Percentiles rank a stretch among this genome's conserved stretches.
Evolutionary conservation across 257 asterid species (phyloP).

Genomic region (Capsicum chinense): DNA sequence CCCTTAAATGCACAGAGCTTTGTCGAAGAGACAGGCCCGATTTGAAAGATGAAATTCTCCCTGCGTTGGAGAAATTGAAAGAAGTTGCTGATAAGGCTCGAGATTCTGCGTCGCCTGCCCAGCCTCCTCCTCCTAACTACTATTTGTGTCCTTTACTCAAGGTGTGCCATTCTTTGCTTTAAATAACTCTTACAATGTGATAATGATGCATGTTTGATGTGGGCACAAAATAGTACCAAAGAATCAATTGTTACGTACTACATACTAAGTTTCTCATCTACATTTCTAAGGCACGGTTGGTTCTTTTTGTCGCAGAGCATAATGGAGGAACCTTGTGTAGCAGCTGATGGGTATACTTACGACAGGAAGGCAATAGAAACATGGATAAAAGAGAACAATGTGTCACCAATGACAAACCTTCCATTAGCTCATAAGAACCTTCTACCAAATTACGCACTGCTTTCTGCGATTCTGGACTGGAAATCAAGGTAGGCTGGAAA

Average conservation of each 20-base stretch:
- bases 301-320: slow-evolving; percentile 57
- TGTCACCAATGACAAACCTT: slow-evolving; percentile 67
- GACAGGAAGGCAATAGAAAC: slow-evolving; percentile 69
- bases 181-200: background rate
- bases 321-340: slow-evolving; percentile 88
- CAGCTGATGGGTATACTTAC: slow-evolving; percentile 89
- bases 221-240: background rate
- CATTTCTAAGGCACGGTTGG: background rate
- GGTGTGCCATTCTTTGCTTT: slow-evolving; percentile 41
- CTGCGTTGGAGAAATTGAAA: slow-evolving; percentile 65
- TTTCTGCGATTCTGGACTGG: slow-evolving; percentile 84
- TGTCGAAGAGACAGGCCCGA: slow-evolving; percentile 71
- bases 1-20: slow-evolving; percentile 74
- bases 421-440: slow-evolving; percentile 65
- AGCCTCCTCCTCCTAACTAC: slow-evolving; percentile 59
- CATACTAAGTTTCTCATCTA: background rate
- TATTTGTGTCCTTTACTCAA: slow-evolving; percentile 77
- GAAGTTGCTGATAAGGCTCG: slow-evolving; percentile 53
- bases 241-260: background rate
- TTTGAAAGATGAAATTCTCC: slow-evolving; percentile 59
- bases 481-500: slow-evolving; percentile 46
- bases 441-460: slow-evolving; percentile 70
- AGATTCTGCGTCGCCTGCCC: slow-evolving; percentile 36
- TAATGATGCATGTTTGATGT: background rate
- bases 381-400: slow-evolving; percentile 62